These are phyloP conservation scores for Trypanosoma melophagium DNA, from an alignment of 208 protist species.

Conservation along the genomic window DNA sequence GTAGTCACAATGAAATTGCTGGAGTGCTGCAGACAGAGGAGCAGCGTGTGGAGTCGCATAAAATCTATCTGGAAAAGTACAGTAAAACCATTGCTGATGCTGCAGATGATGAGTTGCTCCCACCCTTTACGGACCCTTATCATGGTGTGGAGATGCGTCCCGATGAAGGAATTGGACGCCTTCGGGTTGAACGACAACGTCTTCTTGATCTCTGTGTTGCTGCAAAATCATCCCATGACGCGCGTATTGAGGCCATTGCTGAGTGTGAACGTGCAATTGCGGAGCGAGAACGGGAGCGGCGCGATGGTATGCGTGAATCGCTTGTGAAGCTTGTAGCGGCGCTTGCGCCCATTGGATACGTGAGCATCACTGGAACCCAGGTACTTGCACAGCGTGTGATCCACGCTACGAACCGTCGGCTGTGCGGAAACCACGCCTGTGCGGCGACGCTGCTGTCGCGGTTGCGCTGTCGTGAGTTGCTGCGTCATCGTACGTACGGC, in stretches of 20 bases:
- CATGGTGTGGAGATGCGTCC: constrained; percentile 26
- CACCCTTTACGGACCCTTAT: constrained; percentile 27
- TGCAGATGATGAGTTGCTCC: background rate
- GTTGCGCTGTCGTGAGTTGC: constrained; percentile 66
- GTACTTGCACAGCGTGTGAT: constrained; percentile 81
- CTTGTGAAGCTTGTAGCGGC: constrained; percentile 61
- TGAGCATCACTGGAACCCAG: constrained; percentile 69
- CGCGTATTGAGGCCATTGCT: constrained; percentile 41
- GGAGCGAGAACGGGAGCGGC: constrained; percentile 47
- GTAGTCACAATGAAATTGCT: constrained; percentile 45
- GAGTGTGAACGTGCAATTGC: constrained; percentile 38
- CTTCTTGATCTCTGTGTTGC: constrained; percentile 42
- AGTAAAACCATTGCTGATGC: background rate
- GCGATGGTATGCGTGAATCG: constrained; percentile 35
- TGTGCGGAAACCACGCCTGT: constrained; percentile 54
- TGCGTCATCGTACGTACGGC: constrained; percentile 62
- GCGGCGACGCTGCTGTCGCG: constrained; percentile 55
- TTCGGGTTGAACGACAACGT: constrained; percentile 56
- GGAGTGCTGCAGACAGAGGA: constrained; percentile 40
- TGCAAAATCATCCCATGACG: constrained; percentile 32
- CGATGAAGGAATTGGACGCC: constrained; percentile 33
- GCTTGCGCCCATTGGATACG: constrained; percentile 71
- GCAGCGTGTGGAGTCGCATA: constrained; percentile 36
- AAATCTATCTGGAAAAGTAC: constrained; percentile 29
- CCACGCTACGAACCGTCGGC: constrained; percentile 66